Conservation (phyloP, 139 green algal genomes). For the Haematococcus sp. region DNA sequence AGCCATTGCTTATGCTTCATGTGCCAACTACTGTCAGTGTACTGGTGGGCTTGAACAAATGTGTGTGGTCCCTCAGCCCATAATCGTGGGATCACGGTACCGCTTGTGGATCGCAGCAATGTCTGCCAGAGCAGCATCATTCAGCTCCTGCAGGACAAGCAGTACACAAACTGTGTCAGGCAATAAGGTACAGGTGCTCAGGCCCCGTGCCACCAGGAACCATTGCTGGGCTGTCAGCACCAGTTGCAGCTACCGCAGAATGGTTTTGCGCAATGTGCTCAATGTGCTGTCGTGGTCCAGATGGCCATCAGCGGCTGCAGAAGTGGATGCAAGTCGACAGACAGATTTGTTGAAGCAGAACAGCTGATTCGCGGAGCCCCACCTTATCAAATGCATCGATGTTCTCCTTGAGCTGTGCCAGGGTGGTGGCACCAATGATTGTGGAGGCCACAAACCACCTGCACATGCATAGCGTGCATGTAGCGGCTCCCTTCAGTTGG, state of each 20-base stretch:
- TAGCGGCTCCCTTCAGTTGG: not conserved
- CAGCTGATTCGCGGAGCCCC: conserved; percentile 29
- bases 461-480: not conserved
- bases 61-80: no score
- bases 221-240: no score
- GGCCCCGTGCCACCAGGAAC: no score
- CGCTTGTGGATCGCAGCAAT: conserved; percentile 58
- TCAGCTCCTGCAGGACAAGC: not conserved
- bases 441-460: conserved; percentile 55
- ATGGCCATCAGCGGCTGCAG: no score
- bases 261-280: no score
- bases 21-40: no score
- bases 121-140: conserved; percentile 53
- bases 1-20: no score
- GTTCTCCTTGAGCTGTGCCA: conserved; percentile 86
- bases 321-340: no score
- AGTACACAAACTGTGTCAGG: not conserved
- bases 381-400: conserved; percentile 66
- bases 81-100: conserved; percentile 62
- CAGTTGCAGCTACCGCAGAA: no score
- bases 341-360: conserved; percentile 1
- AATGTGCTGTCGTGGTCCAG: no score
- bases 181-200: no score
- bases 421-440: conserved; percentile 90
- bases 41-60: no score